phyloP scores from a whole-genome alignment of 2,329 filamentous ascomycete species.

The Colletotrichum gloeosporioides region DNA sequence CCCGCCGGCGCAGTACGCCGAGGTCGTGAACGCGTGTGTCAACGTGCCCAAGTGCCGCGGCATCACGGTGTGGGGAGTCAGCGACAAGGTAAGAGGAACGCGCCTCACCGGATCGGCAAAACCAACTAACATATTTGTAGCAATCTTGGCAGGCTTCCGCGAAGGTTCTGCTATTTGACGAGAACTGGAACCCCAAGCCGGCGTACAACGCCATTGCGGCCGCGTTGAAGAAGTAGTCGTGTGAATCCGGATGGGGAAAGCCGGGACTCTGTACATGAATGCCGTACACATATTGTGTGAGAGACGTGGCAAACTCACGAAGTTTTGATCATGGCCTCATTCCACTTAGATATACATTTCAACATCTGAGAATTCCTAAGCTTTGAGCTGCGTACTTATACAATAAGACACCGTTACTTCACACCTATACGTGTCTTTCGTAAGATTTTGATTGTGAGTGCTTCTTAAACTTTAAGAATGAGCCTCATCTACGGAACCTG shows the following conservation, averaged over 20 bases:
- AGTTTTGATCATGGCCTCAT: not conserved
- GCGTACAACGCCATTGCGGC: conserved; percentile 53
- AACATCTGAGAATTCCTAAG: not conserved
- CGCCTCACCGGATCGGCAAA: not conserved
- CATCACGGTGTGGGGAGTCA: conserved; percentile 67
- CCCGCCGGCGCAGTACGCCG: conserved; percentile 59
- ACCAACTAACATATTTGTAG: conserved; percentile 24
- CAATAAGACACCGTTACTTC: not conserved
- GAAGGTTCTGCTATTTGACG: conserved; percentile 60
- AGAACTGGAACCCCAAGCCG: conserved; percentile 54
- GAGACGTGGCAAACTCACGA: not conserved
- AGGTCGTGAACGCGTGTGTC: conserved; percentile 63
- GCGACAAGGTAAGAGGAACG: conserved; percentile 43
- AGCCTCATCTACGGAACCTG: not conserved
- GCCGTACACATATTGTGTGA: not conserved
- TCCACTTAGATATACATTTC: not conserved
- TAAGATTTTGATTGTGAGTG: not conserved
- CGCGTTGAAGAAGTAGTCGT: conserved; percentile 26
- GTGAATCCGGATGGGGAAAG: not conserved
- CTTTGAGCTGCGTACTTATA: not conserved
- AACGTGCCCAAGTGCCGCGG: conserved; percentile 64
- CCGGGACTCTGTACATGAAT: not conserved
- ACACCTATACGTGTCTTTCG: not conserved
- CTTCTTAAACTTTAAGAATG: too few relatives aligned
- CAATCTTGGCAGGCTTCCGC: conserved; percentile 55